phyloP scores from a whole-genome alignment of 805 yeast species.

The Candida corydali region DNA sequence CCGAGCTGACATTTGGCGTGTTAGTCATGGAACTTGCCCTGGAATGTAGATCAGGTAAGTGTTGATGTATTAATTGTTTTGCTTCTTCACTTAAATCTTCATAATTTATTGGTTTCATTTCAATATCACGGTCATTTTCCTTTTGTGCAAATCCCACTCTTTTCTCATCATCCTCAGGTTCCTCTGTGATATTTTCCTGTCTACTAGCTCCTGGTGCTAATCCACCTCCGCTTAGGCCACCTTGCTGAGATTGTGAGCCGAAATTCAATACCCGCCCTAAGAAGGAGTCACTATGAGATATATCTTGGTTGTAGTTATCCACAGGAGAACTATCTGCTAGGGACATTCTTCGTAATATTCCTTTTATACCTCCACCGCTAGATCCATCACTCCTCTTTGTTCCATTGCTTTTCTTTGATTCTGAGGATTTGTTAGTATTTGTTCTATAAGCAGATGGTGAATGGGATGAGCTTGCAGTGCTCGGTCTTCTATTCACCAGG shows the following conservation, averaged over 20 bases:
- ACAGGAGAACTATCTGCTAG: conserved; percentile 25
- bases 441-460: neutral
- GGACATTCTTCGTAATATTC: conserved; percentile 34
- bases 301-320: conserved; percentile 11
- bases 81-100: conserved; percentile 50
- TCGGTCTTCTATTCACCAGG: neutral
- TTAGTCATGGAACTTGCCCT: neutral
- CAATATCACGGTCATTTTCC: conserved; percentile 25
- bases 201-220: conserved; percentile 36
- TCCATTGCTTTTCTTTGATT: neutral
- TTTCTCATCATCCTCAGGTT: conserved; percentile 36
- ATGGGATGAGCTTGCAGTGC: neutral
- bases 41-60: conserved; percentile 28
- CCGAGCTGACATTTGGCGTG: conserved; percentile 8
- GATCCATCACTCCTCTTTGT: neutral
- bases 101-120: conserved; percentile 40
- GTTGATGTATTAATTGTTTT: conserved; percentile 47
- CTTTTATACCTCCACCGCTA: conserved; percentile 16
- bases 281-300: conserved; percentile 32
- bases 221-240: conserved; percentile 37
- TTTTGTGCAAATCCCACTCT: conserved; percentile 17
- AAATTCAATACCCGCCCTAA: conserved; percentile 32
- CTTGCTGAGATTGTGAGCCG: conserved; percentile 15
- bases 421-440: neutral
- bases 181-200: conserved; percentile 19